Evolutionary conservation across 345 rosid genomes (phyloP).

Genomic region (Draba incana): DNA sequence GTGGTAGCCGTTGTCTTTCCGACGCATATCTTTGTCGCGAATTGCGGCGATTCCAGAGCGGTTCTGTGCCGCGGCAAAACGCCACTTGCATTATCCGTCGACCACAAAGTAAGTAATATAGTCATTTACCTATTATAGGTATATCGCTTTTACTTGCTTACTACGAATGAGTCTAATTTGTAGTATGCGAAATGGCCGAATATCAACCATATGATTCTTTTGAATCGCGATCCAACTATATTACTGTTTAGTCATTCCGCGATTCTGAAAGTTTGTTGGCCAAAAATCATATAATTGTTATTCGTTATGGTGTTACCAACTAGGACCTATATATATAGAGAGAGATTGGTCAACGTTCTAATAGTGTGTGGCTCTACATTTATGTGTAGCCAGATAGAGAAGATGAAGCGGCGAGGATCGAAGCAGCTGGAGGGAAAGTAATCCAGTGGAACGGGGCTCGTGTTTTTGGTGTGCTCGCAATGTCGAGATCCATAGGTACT

Average conservation of each 20-base stretch:
- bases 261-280: too few relatives aligned
- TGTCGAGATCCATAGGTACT: constrained; percentile 87
- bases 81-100: constrained; percentile 60
- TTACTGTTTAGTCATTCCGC: too few relatives aligned
- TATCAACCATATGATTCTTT: background rate
- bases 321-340: background rate
- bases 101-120: constrained; percentile 62
- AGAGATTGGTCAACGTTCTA: background rate
- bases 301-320: background rate
- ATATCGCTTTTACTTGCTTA: too few relatives aligned
- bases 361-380: constrained; percentile 20
- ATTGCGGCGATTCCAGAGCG: constrained; percentile 87
- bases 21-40: constrained; percentile 65
- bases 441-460: constrained; percentile 83
- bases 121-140: too few relatives aligned
- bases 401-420: constrained; percentile 77
- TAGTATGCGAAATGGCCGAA: background rate
- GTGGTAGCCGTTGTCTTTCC: constrained; percentile 62
- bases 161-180: constrained; percentile 11
- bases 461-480: constrained; percentile 83
- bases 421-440: constrained; percentile 77
- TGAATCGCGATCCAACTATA: background rate
- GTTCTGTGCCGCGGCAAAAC: constrained; percentile 68
- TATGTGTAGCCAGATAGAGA: constrained; percentile 75
- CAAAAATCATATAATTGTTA: background rate